Conservation (phyloP, 305 asterid species). For the Fraxinus albicans region DNA sequence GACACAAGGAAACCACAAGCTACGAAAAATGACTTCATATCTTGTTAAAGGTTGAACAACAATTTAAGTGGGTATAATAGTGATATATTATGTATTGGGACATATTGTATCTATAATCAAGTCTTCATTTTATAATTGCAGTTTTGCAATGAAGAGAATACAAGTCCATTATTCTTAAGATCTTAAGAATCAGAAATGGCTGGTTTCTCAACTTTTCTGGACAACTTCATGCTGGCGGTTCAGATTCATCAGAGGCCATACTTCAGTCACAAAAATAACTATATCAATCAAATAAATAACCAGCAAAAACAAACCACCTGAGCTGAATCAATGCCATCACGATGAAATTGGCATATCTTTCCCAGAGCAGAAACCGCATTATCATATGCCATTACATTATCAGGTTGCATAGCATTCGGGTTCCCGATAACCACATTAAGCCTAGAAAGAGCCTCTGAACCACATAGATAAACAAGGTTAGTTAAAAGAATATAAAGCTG, state of each 20-base stretch:
- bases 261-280: not conserved
- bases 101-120: not conserved
- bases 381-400: constrained; percentile 83
- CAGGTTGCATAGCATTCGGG: constrained; percentile 68
- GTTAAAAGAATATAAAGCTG: not conserved
- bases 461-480: constrained; percentile 20
- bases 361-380: constrained; percentile 92
- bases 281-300: not conserved
- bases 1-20: not conserved
- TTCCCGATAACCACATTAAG: constrained; percentile 72
- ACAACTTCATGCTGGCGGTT: not conserved
- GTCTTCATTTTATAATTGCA: not conserved
- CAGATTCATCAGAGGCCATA: not conserved
- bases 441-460: constrained; percentile 87
- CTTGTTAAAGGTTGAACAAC: not conserved
- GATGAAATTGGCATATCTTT: constrained; percentile 84
- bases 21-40: not conserved
- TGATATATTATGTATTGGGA: not conserved
- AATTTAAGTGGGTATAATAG: not conserved
- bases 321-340: constrained; percentile 78
- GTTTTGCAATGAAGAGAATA: not conserved
- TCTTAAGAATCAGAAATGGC: not conserved
- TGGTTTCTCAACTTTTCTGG: not conserved
- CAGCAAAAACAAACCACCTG: constrained; percentile 42
- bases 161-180: not conserved